Base-by-base conservation (phyloP, 2,329 filamentous ascomycete genomes). In the Aspergillus sp. region DNA sequence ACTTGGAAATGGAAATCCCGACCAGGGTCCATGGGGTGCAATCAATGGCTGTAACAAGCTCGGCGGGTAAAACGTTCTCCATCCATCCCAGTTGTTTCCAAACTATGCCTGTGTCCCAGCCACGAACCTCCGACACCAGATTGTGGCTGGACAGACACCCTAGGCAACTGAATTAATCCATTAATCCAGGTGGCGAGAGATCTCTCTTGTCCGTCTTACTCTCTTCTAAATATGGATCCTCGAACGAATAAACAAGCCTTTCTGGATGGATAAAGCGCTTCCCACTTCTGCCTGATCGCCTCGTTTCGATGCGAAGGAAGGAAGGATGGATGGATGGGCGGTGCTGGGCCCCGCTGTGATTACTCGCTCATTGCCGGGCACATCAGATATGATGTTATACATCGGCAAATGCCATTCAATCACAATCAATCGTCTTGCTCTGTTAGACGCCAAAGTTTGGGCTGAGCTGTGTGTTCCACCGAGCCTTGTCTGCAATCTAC, bases 231-330 rank as follows among this genome's bases (percentile, higher is more conserved):
- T 15, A 50, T 50, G 25, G 47, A 30, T 32, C n/a, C 47, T 15
- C 8, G 8, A 8, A 50, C 10, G 15, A 21, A 44, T 7, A 44
- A 21, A 50, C 47, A 50, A 50, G 47, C 47, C 47, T 50, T 50
- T 50, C 47, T 50, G 47, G 47, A 32, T 50, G 47, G 47, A 32
- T 50, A 50, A 50, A 32, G 23, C 25, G 47, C 17, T 50, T 50
- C 25, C 47, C 47, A 50, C 25, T 32, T 50, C 47, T 50, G 47
- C 47, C 47, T 50, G 32, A 36, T 36, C 32, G 8, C 47, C 47
- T 50, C 23, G 47, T 10, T 32, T 6, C 25, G 25, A 49, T n/a
- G 47, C 7, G 23, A 49, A 8, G n/a, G 30, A 32, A 32, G 30
- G 30, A 32, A 4, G 30, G 27, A 30, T 3, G 10, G 25, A 27